Evolutionary conservation across 768 basidiomycete species (phyloP), one percentile per base, ranked within the genome.

Genomic region (Podaxis sp.): DNA sequence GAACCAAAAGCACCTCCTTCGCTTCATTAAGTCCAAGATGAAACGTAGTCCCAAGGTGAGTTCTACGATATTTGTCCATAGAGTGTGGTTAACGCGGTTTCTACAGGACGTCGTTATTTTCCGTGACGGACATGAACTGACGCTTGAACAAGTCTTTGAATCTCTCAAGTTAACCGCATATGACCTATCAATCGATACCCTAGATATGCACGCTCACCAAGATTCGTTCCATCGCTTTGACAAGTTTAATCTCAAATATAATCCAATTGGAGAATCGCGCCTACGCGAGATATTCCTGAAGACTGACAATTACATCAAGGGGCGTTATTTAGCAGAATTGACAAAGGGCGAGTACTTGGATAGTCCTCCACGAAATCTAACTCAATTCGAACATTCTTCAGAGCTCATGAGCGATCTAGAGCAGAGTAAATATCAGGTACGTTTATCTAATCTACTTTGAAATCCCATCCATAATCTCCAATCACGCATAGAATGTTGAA

Each of bases 11-110:
- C 97, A 99, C 77, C 78, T 99, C 19, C 79, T 99, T 12, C 93
- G 97, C 8, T 99, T 99, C 77, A 98, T 99, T 80, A 99, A 99
- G 75, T 87, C 89, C n/a, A 96, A 96, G 73, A 96, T 97, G 94
- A 95, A 95, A 77, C 87, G 86, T 24, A 87, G 82, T 67, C 89
- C 95, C 1, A 71, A 95, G 53, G 94, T 93, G 61, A 48, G 84
- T 70, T n/a, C 9, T 28, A 48, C 51, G 4, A 33, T 52, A 49
- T 15, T 39, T 19, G 40, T 57, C 26, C 39, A 30, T 51, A 13
- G 30, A 15, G n/a, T 49, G 24, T 64, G 38, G 26, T 63, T 48
- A 19, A 63, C 28, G 24, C 30, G 19, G 19, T 54, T 54, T 26
- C 28, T 40, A 3, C 66, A 97, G 95, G 96, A 99, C 70, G 84